Conservation (phyloP, 495 filamentous ascomycete species). For the Penicillium psychrofluorescens region DNA sequence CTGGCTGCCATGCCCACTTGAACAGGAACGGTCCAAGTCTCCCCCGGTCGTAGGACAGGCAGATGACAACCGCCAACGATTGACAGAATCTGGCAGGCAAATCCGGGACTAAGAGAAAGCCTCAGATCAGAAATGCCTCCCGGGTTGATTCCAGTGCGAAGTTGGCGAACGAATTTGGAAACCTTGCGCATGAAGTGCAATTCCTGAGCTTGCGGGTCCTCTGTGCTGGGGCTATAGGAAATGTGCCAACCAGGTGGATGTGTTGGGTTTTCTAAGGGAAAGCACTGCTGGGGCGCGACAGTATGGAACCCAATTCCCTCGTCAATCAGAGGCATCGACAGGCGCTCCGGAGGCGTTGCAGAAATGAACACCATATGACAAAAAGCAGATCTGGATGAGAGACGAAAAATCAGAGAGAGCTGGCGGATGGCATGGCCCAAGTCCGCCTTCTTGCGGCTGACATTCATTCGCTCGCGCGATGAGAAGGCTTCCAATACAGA, state of each 20-base stretch:
- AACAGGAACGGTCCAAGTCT: conserved; percentile 16
- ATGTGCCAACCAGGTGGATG: conserved; percentile 17
- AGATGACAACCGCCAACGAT: conserved; percentile 2
- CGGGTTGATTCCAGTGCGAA: conserved; percentile 17
- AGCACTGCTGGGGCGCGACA: conserved; percentile 9
- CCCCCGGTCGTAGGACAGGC: conserved; percentile 13
- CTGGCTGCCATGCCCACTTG: conserved; percentile 6
- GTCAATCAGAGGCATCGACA: conserved; percentile 11
- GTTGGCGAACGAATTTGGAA: conserved; percentile 11
- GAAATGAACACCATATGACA: conserved; percentile 18
- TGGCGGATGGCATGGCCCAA: conserved; percentile 6
- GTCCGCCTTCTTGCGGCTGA: background rate
- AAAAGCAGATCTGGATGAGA: conserved; percentile 9
- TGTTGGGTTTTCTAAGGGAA: conserved; percentile 4
- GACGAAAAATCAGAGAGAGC: conserved; percentile 6
- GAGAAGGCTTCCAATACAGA: conserved; percentile 7
- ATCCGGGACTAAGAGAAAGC: conserved; percentile 3
- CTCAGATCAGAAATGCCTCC: conserved; percentile 11
- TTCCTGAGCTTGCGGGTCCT: background rate
- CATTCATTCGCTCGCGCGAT: background rate
- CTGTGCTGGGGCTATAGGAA: conserved; percentile 4
- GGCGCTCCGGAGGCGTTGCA: conserved; percentile 1
- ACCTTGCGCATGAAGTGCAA: conserved; percentile 13
- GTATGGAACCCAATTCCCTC: conserved; percentile 19
- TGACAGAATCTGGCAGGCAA: conserved; percentile 10